A percentile compares a stretch with the other conserved stretches of the same genome.
Evolutionary conservation across 164 flowering plant species (phyloP).

Genomic region (Kingdonia uniflora): DNA sequence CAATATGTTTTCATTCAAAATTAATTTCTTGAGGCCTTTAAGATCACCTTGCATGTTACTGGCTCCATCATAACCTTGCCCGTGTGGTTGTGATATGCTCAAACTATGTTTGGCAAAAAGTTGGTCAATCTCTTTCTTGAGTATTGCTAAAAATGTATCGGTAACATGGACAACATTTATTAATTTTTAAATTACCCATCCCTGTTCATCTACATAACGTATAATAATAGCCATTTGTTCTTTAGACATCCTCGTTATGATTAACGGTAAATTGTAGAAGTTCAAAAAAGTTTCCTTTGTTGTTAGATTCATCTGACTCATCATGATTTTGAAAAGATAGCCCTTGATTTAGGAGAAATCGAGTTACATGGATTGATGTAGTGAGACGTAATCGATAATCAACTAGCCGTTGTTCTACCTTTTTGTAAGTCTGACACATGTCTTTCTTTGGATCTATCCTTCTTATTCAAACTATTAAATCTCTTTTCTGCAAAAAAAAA

Average conservation of each 20-base stretch:
- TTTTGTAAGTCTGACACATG: too few species aligned
- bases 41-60: constrained; percentile 2
- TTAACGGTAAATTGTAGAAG: too few species aligned
- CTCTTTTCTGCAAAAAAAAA: too few species aligned
- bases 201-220: not conserved
- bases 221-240: constrained; percentile 6
- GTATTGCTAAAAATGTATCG: not conserved
- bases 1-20: not conserved
- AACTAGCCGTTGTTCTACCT: too few species aligned
- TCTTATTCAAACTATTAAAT: too few species aligned
- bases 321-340: too few species aligned
- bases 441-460: too few species aligned
- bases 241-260: not conserved
- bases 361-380: too few species aligned
- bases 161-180: not conserved
- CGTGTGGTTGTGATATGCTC: not conserved
- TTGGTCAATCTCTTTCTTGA: not conserved
- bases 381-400: too few species aligned
- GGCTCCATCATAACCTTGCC: not conserved
- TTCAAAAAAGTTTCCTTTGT: too few species aligned
- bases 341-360: too few species aligned
- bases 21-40: not conserved
- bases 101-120: not conserved
- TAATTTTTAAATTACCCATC: not conserved
- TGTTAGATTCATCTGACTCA: too few species aligned